These are phyloP conservation scores for Drosera capensis DNA, from an alignment of 148 eudicot genomes.

Conservation along the genomic window DNA sequence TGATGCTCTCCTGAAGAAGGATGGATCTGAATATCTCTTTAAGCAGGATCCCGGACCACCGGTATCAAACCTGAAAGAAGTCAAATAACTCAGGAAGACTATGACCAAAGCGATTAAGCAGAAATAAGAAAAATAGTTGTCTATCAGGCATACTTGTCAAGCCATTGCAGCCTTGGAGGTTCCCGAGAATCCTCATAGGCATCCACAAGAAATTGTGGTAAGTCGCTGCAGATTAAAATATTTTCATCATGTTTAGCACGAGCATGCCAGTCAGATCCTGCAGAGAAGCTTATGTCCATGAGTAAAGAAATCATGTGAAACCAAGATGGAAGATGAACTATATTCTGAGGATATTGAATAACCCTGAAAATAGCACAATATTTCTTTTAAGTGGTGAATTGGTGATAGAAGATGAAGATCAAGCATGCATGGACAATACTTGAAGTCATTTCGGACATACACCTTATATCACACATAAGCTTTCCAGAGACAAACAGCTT, in stretches of 20 bases:
- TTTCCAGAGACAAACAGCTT: too few relatives aligned
- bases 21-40: slow-evolving; percentile 88
- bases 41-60: slow-evolving; percentile 95
- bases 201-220: slow-evolving; percentile 74
- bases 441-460: too few relatives aligned
- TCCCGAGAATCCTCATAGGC: slow-evolving; percentile 72
- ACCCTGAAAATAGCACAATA: too few relatives aligned
- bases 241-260: slow-evolving; percentile 38
- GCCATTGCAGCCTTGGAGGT: slow-evolving; percentile 73
- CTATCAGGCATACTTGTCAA: slow-evolving; percentile 55
- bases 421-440: too few relatives aligned
- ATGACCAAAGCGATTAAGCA: slow-evolving; percentile 4
- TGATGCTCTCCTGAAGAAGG: slow-evolving; percentile 73
- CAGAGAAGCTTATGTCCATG: too few relatives aligned
- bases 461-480: too few relatives aligned
- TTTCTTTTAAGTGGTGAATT: too few relatives aligned
- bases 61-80: slow-evolving; percentile 61
- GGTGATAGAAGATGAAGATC: too few relatives aligned
- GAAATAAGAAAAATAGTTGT: slow-evolving; percentile 1
- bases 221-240: slow-evolving; percentile 58
- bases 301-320: too few relatives aligned
- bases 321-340: too few relatives aligned
- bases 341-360: too few relatives aligned
- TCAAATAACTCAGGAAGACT: slow-evolving; percentile 8
- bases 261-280: slow-evolving; percentile 82